Conservation (phyloP, 352 stramenopile genomes). For the Pythium sp. region DNA sequence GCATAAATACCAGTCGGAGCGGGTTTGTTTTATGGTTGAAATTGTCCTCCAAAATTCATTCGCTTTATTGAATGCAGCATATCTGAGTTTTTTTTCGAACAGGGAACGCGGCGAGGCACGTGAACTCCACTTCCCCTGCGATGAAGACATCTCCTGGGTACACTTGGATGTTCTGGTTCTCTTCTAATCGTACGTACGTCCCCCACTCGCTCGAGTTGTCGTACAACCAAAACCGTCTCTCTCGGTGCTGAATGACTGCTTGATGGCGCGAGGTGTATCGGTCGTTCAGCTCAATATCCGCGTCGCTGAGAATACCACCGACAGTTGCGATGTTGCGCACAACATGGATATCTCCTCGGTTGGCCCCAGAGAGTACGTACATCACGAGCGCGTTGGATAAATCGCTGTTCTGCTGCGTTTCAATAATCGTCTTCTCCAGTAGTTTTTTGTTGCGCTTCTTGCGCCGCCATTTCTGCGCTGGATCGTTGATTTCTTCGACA, state of each 20-base stretch:
- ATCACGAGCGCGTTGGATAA: constrained; percentile 60
- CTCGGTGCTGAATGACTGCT: constrained; percentile 71
- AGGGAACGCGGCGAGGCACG: constrained; percentile 57
- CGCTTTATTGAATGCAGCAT: constrained; percentile 44
- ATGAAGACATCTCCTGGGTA: constrained; percentile 68
- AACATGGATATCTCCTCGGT: constrained; percentile 76
- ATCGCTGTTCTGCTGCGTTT: constrained; percentile 48
- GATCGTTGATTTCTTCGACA: constrained; percentile 33
- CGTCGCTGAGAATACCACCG: constrained; percentile 46
- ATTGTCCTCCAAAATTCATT: not conserved
- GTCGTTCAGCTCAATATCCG: constrained; percentile 73
- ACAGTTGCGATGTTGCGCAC: constrained; percentile 64
- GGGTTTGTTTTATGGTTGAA: not conserved
- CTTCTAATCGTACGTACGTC: constrained; percentile 71
- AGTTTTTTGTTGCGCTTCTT: constrained; percentile 79
- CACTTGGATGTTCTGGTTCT: constrained; percentile 63
- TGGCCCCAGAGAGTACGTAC: constrained; percentile 75
- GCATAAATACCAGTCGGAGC: constrained; percentile 1
- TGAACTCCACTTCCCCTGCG: constrained; percentile 75
- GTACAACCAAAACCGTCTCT: constrained; percentile 71
- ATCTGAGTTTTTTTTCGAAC: constrained; percentile 53
- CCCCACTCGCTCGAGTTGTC: constrained; percentile 67
- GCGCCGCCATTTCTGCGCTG: constrained; percentile 52
- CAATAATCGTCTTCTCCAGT: constrained; percentile 53
- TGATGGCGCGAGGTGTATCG: constrained; percentile 53